Base-by-base conservation (phyloP, 352 stramenopile genomes). In the Aphanomyces euteiches region DNA sequence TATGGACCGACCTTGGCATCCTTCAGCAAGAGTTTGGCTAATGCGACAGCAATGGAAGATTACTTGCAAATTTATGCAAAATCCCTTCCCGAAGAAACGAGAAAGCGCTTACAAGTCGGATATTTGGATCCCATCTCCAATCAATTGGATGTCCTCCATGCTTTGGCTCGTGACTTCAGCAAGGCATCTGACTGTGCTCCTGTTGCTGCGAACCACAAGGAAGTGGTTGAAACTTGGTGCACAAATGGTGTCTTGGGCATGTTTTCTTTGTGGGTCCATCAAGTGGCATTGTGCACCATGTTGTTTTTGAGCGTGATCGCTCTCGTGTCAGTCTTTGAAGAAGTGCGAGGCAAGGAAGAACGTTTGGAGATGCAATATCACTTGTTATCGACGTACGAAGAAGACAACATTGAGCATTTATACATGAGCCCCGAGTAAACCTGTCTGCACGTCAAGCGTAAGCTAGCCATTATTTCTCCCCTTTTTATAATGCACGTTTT, bases 231-330 rank as follows among this genome's bases (percentile, higher is more conserved):
- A 41, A 77, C 79, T 48, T 91, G 84, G 73, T 93, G 86, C 71
- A 85, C 89, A 75, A 92, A 86, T 73, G 84, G 86, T 58, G 89
- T 93, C 71, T 75, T 92, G 47, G 86, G 86, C 28, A 87, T 93
- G 69, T 90, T 91, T 63, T 90, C 84, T 13, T 89, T 93, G 83
- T 93, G 86, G 86, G 79, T 90, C 56, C 86, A 93, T 67, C 86
- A 93, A 78, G 83, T 93, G 41, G 64, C 91, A 61, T 68, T 93
- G 10, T 93, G 86, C 59, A 58, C 89, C n/a, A 78, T 90, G 39
- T 74, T 93, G 3, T 91, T 92, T 68, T 78, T 90, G 56, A 82
- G 80, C 72, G 78, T 92, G 56, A 65, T 92, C 47, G 79, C 84
- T 45, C 82, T 82, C 12, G 84, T 92, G 61, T 74, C 91, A 38